Evolutionary conservation across 2,329 filamentous ascomycete genomes (phyloP).

Genomic region (Cadophora sp.): DNA sequence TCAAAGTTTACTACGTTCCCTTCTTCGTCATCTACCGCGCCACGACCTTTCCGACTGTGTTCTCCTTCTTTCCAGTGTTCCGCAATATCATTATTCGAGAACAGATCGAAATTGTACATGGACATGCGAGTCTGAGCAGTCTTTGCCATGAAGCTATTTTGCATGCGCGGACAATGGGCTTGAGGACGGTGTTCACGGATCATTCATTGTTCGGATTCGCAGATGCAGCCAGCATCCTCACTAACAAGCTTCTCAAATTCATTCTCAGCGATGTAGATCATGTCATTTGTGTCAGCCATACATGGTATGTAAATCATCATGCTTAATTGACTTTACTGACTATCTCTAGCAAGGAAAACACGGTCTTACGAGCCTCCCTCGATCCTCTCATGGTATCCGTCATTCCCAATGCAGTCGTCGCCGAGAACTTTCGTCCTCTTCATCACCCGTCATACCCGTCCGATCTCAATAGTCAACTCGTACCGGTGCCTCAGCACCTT

Average conservation of each 20-base stretch:
- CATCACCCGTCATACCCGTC: slow-evolving; percentile 55
- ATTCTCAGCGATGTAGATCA: slow-evolving; percentile 96
- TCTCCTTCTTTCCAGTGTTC: slow-evolving; percentile 98
- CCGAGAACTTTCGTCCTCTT: slow-evolving; percentile 89
- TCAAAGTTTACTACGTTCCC: slow-evolving; percentile 98
- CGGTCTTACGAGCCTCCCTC: slow-evolving; percentile 89
- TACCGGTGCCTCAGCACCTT: slow-evolving; percentile 67
- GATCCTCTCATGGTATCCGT: slow-evolving; percentile 98
- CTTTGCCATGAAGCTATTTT: slow-evolving; percentile 94
- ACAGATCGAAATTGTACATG: slow-evolving; percentile 95
- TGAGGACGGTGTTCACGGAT: slow-evolving; percentile 96
- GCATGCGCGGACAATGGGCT: slow-evolving; percentile 93
- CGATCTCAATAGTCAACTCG: slow-evolving; percentile 45
- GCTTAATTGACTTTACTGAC: slow-evolving; percentile 33
- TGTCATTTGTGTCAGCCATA: slow-evolving; percentile 98
- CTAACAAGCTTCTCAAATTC: slow-evolving; percentile 97
- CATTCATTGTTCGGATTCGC: slow-evolving; percentile 98
- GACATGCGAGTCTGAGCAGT: slow-evolving; percentile 92
- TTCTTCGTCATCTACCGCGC: slow-evolving; percentile 96
- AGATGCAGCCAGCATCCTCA: slow-evolving; percentile 92
- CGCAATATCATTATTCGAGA: slow-evolving; percentile 95
- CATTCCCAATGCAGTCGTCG: slow-evolving; percentile 96
- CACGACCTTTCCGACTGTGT: slow-evolving; percentile 93
- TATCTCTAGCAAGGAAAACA: slow-evolving; percentile 86
- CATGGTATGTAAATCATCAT: slow-evolving; percentile 69